Conservation (phyloP, 2,329 filamentous ascomycete species). For the Diplodia intermedia region DNA sequence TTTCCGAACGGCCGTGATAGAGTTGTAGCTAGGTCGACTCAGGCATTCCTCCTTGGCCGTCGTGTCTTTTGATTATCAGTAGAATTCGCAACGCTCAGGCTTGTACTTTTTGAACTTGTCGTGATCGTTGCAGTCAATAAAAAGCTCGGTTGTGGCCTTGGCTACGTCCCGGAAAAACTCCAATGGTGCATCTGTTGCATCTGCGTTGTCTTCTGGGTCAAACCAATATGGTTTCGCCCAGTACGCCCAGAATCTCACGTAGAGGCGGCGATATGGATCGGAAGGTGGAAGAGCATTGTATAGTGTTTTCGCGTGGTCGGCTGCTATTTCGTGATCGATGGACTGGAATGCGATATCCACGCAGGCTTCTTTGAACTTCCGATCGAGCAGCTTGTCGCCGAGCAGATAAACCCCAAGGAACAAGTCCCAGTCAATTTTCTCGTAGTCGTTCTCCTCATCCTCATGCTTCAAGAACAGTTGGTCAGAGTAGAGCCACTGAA, state of each 20-base stretch:
- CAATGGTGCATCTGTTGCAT: not conserved
- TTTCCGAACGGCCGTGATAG: too few relatives aligned
- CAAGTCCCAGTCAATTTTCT: not conserved
- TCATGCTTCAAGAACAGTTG: not conserved
- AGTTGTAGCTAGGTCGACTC: not conserved
- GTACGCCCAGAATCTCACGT: too few relatives aligned
- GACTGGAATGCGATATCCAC: not conserved
- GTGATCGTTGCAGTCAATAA: rapidly evolving
- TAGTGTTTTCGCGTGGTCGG: too few relatives aligned
- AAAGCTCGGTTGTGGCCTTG: not conserved
- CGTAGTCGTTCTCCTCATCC: not conserved
- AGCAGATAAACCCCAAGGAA: not conserved
- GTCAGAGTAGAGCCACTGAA: not conserved
- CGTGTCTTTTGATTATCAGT: not conserved
- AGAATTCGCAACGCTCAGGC: not conserved
- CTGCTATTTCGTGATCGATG: too few relatives aligned
- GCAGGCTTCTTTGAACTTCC: not conserved
- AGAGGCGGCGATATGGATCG: too few relatives aligned
- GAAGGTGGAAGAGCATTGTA: too few relatives aligned
- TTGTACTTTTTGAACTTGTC: not conserved
- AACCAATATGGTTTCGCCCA: not conserved
- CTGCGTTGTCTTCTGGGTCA: not conserved
- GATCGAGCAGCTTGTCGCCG: not conserved
- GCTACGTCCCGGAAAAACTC: not conserved
- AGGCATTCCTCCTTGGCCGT: not conserved